Evolutionary conservation across 1,139 yeast species (phyloP).

Genomic region (Ashbya aceris): DNA sequence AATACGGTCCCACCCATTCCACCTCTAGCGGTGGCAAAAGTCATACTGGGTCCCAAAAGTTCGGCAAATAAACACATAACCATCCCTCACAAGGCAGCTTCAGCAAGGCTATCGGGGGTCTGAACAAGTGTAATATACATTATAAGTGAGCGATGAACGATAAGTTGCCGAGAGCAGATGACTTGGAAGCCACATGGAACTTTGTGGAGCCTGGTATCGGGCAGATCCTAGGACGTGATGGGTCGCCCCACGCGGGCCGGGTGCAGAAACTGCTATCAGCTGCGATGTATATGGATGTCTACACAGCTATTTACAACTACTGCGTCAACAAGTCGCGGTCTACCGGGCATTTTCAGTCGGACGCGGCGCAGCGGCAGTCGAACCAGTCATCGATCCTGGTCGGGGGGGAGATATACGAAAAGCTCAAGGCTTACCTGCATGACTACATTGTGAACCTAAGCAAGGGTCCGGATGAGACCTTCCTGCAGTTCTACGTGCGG

Average conservation of each 20-base stretch:
- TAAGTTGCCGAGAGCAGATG: conserved; percentile 34
- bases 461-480: conserved; percentile 50
- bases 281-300: conserved; percentile 61
- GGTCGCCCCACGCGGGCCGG: conserved; percentile 15
- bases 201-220: conserved; percentile 68
- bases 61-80: background rate
- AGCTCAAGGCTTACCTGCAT: conserved; percentile 57
- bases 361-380: conserved; percentile 23
- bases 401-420: conserved; percentile 82
- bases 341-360: conserved; percentile 33
- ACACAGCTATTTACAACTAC: conserved; percentile 87
- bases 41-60: background rate
- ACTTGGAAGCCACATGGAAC: conserved; percentile 64
- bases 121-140: background rate
- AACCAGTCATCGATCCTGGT: conserved; percentile 40
- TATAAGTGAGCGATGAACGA: conserved; percentile 27
- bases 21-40: conserved; percentile 3
- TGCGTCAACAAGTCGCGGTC: conserved; percentile 74
- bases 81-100: background rate
- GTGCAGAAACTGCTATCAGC: conserved; percentile 59
- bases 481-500: conserved; percentile 75
- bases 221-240: conserved; percentile 50
- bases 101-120: background rate
- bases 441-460: conserved; percentile 45
- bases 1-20: background rate